Evolutionary conservation across 345 rosid species (phyloP), one percentile per base, ranked within the genome.

Genomic region (Hibiscus tridactylites): DNA sequence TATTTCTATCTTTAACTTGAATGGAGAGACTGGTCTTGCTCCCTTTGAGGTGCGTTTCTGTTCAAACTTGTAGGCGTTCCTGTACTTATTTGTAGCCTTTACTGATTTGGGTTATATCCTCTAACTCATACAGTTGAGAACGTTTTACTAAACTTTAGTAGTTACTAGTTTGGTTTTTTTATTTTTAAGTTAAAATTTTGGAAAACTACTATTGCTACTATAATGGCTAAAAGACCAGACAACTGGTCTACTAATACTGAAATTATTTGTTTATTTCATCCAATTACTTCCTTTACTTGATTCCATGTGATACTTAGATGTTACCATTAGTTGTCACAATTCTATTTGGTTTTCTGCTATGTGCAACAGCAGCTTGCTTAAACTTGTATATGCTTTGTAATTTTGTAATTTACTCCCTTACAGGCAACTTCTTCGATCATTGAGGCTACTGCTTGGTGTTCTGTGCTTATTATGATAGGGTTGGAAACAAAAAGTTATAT

Each of bases 391-490:
- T n/a, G n/a, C n/a, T n/a, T n/a, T n/a, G n/a, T n/a, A n/a, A n/a
- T n/a, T n/a, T n/a, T n/a, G n/a, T n/a, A n/a, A n/a, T n/a, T n/a
- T n/a, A n/a, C n/a, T n/a, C n/a, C n/a, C n/a, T n/a, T n/a, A n/a
- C n/a, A n/a, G n/a, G n/a, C n/a, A n/a, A n/a, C n/a, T 74, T 85
- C 96, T 76, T 81, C 86, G 81, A 74, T 79, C 42, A 77, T 84
- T 74, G 92, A 90, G 89, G 82, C 91, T 31, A 73, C 85, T 46
- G 76, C 97, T 85, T 92, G 99, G 99, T 83, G 88, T 83, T n/a
- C n/a, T n/a, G n/a, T n/a, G n/a, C n/a, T n/a, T n/a, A n/a, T 88
- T 68, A 77, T 90, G 93, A 79, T 87, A 59, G 84, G 74, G 17
- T 37, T 95, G 3, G 99, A 95, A 81, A 87, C 86, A 70, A 86